Percentiles rank a stretch among this genome's conserved stretches.
These are phyloP conservation scores for Clarireedia homoeocarpa DNA, from an alignment of 2,329 filamentous ascomycete genomes.

Conservation along the genomic window DNA sequence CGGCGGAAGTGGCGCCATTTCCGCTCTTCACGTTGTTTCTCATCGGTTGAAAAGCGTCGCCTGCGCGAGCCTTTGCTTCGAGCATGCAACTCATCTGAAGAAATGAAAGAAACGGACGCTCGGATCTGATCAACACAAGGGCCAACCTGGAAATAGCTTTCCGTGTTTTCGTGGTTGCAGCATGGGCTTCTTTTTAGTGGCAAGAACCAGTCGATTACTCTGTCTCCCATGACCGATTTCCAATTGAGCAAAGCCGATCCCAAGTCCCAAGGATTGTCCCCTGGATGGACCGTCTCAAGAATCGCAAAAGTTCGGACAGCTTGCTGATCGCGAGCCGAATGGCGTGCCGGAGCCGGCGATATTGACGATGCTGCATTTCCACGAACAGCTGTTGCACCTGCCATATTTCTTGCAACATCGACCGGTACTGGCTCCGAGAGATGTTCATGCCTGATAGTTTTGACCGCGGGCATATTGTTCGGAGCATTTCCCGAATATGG, in stretches of 20 bases:
- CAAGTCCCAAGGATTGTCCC: conserved; percentile 82
- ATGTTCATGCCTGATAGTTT: conserved; percentile 5
- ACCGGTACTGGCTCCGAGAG: conserved; percentile 1
- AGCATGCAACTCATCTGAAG: not conserved
- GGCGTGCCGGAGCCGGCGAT: not conserved
- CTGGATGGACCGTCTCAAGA: conserved; percentile 54
- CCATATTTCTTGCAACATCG: conserved; percentile 2
- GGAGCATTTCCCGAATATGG: not conserved
- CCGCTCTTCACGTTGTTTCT: not conserved
- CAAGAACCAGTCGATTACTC: conserved; percentile 68
- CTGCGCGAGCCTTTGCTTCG: not conserved
- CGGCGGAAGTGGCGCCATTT: not conserved
- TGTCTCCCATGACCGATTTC: conserved; percentile 69
- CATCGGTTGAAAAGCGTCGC: not conserved
- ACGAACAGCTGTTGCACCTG: not conserved
- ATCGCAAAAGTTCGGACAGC: conserved; percentile 70
- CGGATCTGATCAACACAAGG: conserved; percentile 51
- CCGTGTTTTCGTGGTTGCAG: conserved; percentile 54
- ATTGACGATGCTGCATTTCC: not conserved
- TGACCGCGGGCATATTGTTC: conserved; percentile 1
- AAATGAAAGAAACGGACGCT: conserved; percentile 13
- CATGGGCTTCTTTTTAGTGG: conserved; percentile 72
- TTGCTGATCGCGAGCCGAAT: conserved; percentile 15
- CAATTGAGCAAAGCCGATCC: conserved; percentile 61
- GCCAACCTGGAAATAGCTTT: conserved; percentile 63